A percentile compares a stretch with the other conserved stretches of the same genome.
Conservation (phyloP, 768 basidiomycete genomes). For the Suillus ampliporus region DNA sequence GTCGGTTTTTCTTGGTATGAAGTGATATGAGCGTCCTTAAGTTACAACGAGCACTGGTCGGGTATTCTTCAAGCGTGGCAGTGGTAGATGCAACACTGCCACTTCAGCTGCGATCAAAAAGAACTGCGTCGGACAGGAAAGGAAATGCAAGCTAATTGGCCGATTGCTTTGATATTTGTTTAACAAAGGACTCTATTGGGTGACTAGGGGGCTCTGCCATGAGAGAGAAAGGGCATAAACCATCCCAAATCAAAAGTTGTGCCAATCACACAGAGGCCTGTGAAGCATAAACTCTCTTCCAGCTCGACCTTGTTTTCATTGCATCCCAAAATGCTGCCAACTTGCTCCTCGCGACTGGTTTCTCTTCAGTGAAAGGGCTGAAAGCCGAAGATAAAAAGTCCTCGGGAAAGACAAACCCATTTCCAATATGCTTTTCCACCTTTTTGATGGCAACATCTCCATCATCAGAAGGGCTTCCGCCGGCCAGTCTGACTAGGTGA, state of each 20-base stretch:
- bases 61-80: not conserved
- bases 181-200: not conserved
- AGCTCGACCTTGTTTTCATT: conserved; percentile 68
- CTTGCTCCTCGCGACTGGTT: conserved; percentile 50
- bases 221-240: too few species aligned
- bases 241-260: not conserved
- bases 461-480: conserved; percentile 55
- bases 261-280: not conserved
- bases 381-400: conserved; percentile 39
- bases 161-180: too few species aligned
- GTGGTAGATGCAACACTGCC: not conserved
- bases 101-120: conserved; percentile 3
- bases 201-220: too few species aligned
- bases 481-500: conserved; percentile 61
- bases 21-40: conserved; percentile 2
- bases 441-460: conserved; percentile 56
- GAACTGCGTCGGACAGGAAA: too few species aligned
- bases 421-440: conserved; percentile 58
- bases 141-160: not conserved
- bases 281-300: conserved; percentile 63
- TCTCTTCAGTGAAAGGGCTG: conserved; percentile 22
- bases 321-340: conserved; percentile 77
- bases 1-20: conserved; percentile 1
- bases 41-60: not conserved
- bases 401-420: conserved; percentile 48